Evolutionary conservation across 257 asterid species (phyloP).

Genomic region (Sherardia arvensis): DNA sequence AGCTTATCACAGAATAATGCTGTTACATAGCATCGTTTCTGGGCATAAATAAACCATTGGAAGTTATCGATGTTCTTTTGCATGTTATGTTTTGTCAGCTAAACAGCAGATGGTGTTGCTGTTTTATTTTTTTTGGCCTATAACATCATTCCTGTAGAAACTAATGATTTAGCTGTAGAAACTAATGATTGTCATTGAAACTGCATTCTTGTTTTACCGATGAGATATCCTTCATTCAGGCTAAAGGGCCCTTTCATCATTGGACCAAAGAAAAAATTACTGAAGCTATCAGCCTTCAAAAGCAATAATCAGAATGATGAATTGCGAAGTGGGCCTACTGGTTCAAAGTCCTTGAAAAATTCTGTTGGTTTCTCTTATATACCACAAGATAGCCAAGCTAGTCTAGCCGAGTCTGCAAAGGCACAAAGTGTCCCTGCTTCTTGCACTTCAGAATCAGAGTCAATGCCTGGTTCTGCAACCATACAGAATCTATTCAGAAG

Average conservation of each 20-base stretch:
- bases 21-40: not conserved
- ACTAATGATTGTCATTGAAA: not conserved
- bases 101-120: not conserved
- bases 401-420: constrained; percentile 45
- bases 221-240: constrained; percentile 34
- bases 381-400: constrained; percentile 57
- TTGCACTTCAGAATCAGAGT: constrained; percentile 37
- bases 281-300: constrained; percentile 73
- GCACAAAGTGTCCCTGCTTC: constrained; percentile 46
- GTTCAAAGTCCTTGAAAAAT: constrained; percentile 49
- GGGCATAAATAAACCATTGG: not conserved
- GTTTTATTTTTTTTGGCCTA: too few species aligned
- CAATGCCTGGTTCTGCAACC: constrained; percentile 40
- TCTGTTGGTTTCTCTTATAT: constrained; percentile 55
- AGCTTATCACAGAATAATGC: not conserved
- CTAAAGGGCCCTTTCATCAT: constrained; percentile 38
- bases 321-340: constrained; percentile 46
- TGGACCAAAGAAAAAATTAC: constrained; percentile 43
- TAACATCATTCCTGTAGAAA: too few species aligned
- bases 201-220: constrained; percentile 8
- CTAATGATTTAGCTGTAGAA: not conserved
- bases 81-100: not conserved
- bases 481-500: constrained; percentile 60
- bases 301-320: constrained; percentile 55
- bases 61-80: not conserved